Conservation (phyloP, 306 rosid genomes). For the Quercus bicolor region DNA sequence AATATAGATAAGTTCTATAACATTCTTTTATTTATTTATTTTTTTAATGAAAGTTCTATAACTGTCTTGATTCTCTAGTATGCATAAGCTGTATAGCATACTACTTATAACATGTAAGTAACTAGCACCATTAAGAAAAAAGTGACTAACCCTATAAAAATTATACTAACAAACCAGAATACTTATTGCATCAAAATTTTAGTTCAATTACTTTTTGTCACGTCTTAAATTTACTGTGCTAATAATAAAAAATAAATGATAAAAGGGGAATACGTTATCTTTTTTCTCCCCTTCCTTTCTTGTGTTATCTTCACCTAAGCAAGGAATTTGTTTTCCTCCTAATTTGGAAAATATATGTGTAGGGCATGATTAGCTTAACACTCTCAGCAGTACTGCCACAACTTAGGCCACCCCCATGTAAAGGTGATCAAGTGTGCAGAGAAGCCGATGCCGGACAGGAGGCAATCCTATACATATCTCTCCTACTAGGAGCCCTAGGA, state of each 20-base stretch:
- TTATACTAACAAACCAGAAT: no score
- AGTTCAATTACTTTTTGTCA: no score
- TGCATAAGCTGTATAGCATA: background rate
- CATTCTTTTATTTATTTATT: background rate
- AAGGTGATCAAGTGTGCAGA: constrained; percentile 46
- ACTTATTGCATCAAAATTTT: no score
- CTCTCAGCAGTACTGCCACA: constrained; percentile 71
- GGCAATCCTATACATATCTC: constrained; percentile 52
- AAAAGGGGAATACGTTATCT: background rate
- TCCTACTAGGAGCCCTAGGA: constrained; percentile 62
- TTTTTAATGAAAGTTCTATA: background rate
- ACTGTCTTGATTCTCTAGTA: background rate
- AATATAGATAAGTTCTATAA: background rate
- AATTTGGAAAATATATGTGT: background rate
- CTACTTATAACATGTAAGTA: no score
- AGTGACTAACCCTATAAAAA: no score
- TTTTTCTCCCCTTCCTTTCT: background rate
- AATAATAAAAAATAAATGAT: no score
- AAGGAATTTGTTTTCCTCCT: constrained; percentile 14
- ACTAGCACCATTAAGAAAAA: no score
- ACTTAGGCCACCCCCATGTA: constrained; percentile 75
- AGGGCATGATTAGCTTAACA: constrained; percentile 85
- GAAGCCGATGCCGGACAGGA: constrained; percentile 61
- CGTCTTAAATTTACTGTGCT: no score
- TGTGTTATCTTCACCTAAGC: background rate